phyloP scores from a whole-genome alignment of 2,329 filamentous ascomycete genomes.

The Stachybotrys echinatus region DNA sequence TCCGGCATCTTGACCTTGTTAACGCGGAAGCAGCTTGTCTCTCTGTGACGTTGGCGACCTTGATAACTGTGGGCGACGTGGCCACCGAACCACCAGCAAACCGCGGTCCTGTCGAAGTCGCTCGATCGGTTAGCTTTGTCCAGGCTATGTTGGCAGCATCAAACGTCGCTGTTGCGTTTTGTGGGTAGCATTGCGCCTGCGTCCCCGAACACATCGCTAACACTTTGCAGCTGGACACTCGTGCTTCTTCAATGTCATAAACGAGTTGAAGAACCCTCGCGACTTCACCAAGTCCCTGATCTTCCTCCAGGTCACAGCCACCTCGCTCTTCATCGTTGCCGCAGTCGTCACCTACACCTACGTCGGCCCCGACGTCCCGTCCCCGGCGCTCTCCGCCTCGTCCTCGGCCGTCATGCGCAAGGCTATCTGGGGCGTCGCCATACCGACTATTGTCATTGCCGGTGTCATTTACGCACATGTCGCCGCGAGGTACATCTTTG shows the following conservation, averaged over 20 bases:
- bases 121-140: slow-evolving; percentile 36
- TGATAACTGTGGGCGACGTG: slow-evolving; percentile 59
- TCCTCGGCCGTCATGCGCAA: slow-evolving; percentile 48
- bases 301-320: slow-evolving; percentile 55
- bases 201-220: not conserved
- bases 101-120: slow-evolving; percentile 22
- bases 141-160: slow-evolving; percentile 52
- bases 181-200: slow-evolving; percentile 18
- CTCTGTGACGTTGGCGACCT: slow-evolving; percentile 57
- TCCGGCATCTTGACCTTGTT: not conserved
- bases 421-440: slow-evolving; percentile 61
- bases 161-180: slow-evolving; percentile 64
- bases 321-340: slow-evolving; percentile 57
- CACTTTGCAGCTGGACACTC: slow-evolving; percentile 44
- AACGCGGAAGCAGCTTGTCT: slow-evolving; percentile 36
- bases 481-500: slow-evolving; percentile 60
- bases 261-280: slow-evolving; percentile 55
- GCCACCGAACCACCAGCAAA: slow-evolving; percentile 39
- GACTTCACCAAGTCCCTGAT: slow-evolving; percentile 33
- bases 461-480: slow-evolving; percentile 67
- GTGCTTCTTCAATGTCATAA: slow-evolving; percentile 64
- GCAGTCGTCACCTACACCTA: slow-evolving; percentile 65
- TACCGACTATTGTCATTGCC: slow-evolving; percentile 65
- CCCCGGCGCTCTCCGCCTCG: slow-evolving; percentile 62
- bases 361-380: slow-evolving; percentile 54